Conservation (phyloP, 441 rosid species). For the Erodium moschatum region DNA sequence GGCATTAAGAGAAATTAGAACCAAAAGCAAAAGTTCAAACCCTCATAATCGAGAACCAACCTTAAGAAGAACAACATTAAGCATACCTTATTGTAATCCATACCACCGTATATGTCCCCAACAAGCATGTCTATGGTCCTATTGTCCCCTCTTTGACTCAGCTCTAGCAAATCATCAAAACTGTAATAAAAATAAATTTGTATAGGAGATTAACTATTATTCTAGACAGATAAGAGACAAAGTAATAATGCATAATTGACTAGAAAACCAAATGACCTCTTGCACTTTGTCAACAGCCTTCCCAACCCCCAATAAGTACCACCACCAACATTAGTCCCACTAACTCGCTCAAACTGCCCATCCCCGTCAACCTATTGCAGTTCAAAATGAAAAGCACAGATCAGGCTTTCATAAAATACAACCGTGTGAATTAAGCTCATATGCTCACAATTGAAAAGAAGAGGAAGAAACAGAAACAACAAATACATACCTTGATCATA, state of each 20-base stretch:
- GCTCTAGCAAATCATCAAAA: conserved; percentile 94
- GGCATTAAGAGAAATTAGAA: background rate
- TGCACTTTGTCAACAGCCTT: conserved; percentile 89
- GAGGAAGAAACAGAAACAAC: conserved; percentile 6
- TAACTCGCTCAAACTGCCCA: conserved; percentile 91
- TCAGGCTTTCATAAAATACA: conserved; percentile 11
- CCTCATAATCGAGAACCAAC: background rate
- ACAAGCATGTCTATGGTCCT: conserved; percentile 95
- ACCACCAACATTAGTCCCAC: conserved; percentile 99
- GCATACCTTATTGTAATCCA: conserved; percentile 88
- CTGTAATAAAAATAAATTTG: conserved; percentile 31
- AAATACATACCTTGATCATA: conserved; percentile 69
- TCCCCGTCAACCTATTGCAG: conserved; percentile 87
- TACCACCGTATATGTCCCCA: conserved; percentile 98
- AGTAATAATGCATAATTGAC: background rate
- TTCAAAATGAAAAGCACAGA: conserved; percentile 18
- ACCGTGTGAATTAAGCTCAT: conserved; percentile 14
- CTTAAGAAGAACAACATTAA: conserved; percentile 14
- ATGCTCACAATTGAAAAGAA: conserved; percentile 9
- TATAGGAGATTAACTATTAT: conserved; percentile 9
- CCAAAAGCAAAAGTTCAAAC: conserved; percentile 1
- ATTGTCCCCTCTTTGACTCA: conserved; percentile 96
- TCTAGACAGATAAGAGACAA: conserved; percentile 13
- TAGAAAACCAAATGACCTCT: conserved; percentile 45
- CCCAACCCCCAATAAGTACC: conserved; percentile 99